Conservation (phyloP, 768 basidiomycete genomes). For the Paxillus ammoniavirescens region DNA sequence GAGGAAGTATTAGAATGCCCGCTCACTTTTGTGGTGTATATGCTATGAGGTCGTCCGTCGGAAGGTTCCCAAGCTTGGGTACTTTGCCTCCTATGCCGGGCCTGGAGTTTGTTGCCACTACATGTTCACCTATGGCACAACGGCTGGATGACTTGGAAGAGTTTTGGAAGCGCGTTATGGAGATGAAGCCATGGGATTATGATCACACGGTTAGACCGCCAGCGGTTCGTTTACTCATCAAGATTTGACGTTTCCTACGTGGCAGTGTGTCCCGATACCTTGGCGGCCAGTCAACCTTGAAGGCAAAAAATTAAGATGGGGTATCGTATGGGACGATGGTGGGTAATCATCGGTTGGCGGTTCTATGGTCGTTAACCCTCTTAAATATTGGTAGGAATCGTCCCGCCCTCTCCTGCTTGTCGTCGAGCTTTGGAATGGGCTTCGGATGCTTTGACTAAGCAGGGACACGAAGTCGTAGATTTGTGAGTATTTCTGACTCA, state of each 20-base stretch:
- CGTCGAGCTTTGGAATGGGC: slow-evolving; percentile 36
- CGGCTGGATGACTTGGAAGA: slow-evolving; percentile 40
- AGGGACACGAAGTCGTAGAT: slow-evolving; percentile 40
- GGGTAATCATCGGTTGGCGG: slow-evolving; percentile 1
- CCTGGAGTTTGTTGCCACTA: slow-evolving; percentile 35
- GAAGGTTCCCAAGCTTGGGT: slow-evolving; percentile 39
- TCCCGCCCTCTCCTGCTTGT: slow-evolving; percentile 40
- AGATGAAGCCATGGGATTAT: slow-evolving; percentile 42
- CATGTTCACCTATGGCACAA: slow-evolving; percentile 41
- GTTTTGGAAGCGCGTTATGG: slow-evolving; percentile 44
- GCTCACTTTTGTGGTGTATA: slow-evolving; percentile 49
- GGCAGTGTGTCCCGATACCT: slow-evolving; percentile 42
- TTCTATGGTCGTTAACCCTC: not conserved
- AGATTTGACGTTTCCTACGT: not conserved
- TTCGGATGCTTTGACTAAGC: slow-evolving; percentile 31
- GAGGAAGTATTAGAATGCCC: slow-evolving; percentile 50
- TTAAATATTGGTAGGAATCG: slow-evolving; percentile 32
- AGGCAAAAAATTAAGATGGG: slow-evolving; percentile 37
- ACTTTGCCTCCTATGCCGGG: slow-evolving; percentile 33
- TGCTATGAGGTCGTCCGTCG: slow-evolving; percentile 36
- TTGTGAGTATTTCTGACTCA: slow-evolving; percentile 30
- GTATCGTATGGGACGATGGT: slow-evolving; percentile 44
- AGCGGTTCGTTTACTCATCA: not conserved
- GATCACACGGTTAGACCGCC: slow-evolving; percentile 36
- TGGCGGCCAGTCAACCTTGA: slow-evolving; percentile 37